Conservation (phyloP, 805 yeast genomes). For the Priceomyces castillae region DNA sequence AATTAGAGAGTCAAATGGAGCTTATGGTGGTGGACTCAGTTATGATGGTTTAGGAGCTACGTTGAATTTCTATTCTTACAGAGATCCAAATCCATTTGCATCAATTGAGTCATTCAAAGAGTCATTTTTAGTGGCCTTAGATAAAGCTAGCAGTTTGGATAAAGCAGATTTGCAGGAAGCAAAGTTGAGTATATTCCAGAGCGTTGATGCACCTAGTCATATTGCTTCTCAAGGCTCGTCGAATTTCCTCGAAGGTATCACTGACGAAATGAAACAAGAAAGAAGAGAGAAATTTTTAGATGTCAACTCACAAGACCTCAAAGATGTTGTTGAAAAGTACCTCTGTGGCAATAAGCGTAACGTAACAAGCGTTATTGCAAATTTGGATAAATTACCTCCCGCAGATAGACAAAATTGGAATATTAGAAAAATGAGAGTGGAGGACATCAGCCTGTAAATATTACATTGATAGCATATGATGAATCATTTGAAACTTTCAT, state of each 20-base stretch:
- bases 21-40: conserved; percentile 93
- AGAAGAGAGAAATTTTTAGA: conserved; percentile 74
- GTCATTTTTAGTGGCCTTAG: conserved; percentile 46
- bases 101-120: conserved; percentile 60
- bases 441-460: conserved; percentile 1
- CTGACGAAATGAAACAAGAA: conserved; percentile 74
- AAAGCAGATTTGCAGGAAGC: conserved; percentile 79
- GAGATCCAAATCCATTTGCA: conserved; percentile 85
- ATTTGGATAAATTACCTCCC: conserved; percentile 24
- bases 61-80: conserved; percentile 80
- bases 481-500: not conserved
- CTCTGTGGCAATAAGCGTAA: conserved; percentile 31
- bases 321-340: conserved; percentile 66
- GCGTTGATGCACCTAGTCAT: conserved; percentile 85
- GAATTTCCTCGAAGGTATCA: conserved; percentile 63
- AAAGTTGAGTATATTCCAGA: conserved; percentile 85
- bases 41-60: conserved; percentile 80
- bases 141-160: conserved; percentile 44
- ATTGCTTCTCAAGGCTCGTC: conserved; percentile 74
- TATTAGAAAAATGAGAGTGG: conserved; percentile 10
- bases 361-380: conserved; percentile 47
- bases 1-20: conserved; percentile 94
- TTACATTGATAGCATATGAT: not conserved
- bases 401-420: conserved; percentile 16
- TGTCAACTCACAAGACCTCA: conserved; percentile 60